Conservation (phyloP, 225 moss, liverwort and hornwort species). For the Anthoceros angustus region DNA sequence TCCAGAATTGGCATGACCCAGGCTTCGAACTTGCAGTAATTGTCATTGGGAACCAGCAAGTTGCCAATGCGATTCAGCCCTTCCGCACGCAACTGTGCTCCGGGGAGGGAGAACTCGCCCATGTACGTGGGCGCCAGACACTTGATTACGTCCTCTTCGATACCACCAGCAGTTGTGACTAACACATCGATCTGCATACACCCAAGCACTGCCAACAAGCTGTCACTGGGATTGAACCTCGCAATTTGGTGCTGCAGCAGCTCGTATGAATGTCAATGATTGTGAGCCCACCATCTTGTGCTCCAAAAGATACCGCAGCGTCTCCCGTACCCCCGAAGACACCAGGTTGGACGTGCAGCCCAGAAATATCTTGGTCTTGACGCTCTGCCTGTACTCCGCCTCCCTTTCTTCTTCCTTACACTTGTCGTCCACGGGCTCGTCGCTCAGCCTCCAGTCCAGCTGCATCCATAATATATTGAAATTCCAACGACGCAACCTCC, state of each 20-base stretch:
- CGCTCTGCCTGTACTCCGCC: slow-evolving; percentile 41
- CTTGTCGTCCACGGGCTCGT: slow-evolving; percentile 58
- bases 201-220: slow-evolving; percentile 6
- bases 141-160: slow-evolving; percentile 96
- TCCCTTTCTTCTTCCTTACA: slow-evolving; percentile 43
- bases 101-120: slow-evolving; percentile 72
- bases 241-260: background rate
- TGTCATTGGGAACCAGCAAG: slow-evolving; percentile 75
- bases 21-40: slow-evolving; percentile 94
- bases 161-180: slow-evolving; percentile 89
- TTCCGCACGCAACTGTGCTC: slow-evolving; percentile 54
- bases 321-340: slow-evolving; percentile 86
- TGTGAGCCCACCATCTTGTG: slow-evolving; percentile 53
- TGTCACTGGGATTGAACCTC: too few species aligned
- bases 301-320: slow-evolving; percentile 73
- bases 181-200: slow-evolving; percentile 68
- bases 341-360: slow-evolving; percentile 92
- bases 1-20: slow-evolving; percentile 87
- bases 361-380: slow-evolving; percentile 80
- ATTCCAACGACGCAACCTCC: background rate
- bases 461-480: slow-evolving; percentile 18
- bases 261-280: background rate
- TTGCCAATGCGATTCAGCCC: slow-evolving; percentile 98
- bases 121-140: slow-evolving; percentile 85
- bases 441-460: slow-evolving; percentile 92